phyloP scores from a whole-genome alignment of 1,139 yeast genomes.

The Tardiomyces digboiensis region DNA sequence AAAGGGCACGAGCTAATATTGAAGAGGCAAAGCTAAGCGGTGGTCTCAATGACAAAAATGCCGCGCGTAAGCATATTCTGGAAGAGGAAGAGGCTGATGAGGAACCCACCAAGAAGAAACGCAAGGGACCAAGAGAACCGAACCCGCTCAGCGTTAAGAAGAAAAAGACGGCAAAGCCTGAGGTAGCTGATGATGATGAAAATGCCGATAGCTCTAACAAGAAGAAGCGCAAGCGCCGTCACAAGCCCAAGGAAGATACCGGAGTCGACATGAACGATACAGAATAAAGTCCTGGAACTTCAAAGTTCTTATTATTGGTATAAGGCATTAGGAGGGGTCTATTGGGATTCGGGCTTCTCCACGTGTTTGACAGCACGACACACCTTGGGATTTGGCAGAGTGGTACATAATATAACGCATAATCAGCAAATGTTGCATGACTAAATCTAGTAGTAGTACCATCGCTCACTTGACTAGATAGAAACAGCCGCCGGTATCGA shows the following conservation, averaged over 20 bases:
- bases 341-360: too few species aligned
- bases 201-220: background rate
- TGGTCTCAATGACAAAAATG: conserved; percentile 57
- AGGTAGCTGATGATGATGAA: background rate
- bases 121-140: conserved; percentile 14
- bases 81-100: conserved; percentile 17
- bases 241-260: background rate
- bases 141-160: conserved; percentile 56
- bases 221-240: background rate
- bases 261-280: background rate
- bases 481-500: too few species aligned
- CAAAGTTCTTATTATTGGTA: too few species aligned
- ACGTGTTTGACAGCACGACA: too few species aligned
- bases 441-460: too few species aligned
- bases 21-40: conserved; percentile 62
- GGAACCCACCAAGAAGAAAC: conserved; percentile 26
- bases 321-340: too few species aligned
- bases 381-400: too few species aligned
- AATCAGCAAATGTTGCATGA: too few species aligned
- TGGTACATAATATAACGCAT: too few species aligned
- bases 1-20: conserved; percentile 38
- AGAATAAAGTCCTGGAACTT: too few species aligned
- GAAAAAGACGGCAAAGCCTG: conserved; percentile 13
- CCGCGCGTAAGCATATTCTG: conserved; percentile 11
- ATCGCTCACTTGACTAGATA: too few species aligned